A percentile compares a stretch with the other conserved stretches of the same genome.
Evolutionary conservation across 75 land plant genomes (phyloP).

Genomic region (Selaginella tamariscina): DNA sequence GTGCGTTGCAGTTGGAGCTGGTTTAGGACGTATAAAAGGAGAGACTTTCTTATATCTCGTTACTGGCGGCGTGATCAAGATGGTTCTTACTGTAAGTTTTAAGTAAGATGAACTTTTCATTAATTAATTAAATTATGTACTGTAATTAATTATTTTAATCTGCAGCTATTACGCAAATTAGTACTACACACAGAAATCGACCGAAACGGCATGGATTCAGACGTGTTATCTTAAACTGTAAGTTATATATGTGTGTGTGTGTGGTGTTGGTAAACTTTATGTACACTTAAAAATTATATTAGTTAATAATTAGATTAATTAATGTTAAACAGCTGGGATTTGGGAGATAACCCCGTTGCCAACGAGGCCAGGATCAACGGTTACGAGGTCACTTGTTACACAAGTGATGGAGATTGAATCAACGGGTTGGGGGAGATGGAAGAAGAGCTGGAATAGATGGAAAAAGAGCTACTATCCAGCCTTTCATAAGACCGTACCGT

Average conservation of each 20-base stretch:
- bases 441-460: slow-evolving; percentile 14
- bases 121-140: no score
- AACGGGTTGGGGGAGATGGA: slow-evolving; percentile 64
- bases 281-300: no score
- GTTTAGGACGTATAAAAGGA: slow-evolving; percentile 29
- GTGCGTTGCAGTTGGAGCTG: not conserved
- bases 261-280: not conserved
- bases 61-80: slow-evolving; percentile 88
- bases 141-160: no score
- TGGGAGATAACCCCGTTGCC: slow-evolving; percentile 66
- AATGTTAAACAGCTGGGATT: slow-evolving; percentile 29
- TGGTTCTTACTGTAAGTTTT: slow-evolving; percentile 53
- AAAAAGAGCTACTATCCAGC: slow-evolving; percentile 25
- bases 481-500: slow-evolving; percentile 58
- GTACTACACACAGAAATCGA: slow-evolving; percentile 41
- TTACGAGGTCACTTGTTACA: slow-evolving; percentile 47
- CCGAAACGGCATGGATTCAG: slow-evolving; percentile 60
- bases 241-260: slow-evolving; percentile 17
- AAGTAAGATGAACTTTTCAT: no score
- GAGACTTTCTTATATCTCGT: slow-evolving; percentile 77
- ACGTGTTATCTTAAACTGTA: slow-evolving; percentile 65
- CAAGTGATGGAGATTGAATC: slow-evolving; percentile 61
- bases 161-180: slow-evolving; percentile 75
- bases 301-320: no score
- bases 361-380: slow-evolving; percentile 20